Base-by-base conservation (phyloP, 768 basidiomycete genomes). In the Mycena belliarum region DNA sequence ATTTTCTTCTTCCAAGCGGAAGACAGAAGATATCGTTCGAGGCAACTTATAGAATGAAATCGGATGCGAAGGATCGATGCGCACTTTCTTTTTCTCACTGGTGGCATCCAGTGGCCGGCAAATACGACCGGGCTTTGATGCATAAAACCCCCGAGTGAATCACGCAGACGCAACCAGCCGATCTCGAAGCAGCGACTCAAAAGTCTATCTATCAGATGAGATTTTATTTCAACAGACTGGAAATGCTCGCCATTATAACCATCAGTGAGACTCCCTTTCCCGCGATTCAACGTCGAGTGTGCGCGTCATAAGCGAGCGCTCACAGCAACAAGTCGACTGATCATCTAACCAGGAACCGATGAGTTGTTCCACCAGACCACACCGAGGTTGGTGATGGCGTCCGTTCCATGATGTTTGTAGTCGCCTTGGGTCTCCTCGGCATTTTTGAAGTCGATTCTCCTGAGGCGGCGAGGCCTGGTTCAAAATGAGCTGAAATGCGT, bases 1-100 rank as follows among this genome's bases (percentile, higher is more conserved):
- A 72, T 74, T 96, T 29, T 94, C 3, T 95, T 0, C 96, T 0
- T 94, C 93, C 10, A 92, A 89, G 70, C 83, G 95, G 48, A 98
- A 96, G 71, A 78, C 98, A 20, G 96, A 98, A 70, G 88, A 98
- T 70, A 79, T 99, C 51, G 96, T 98, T 4, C 95, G 97, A 74
- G 94, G 92, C 73, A 99, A 98, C 71, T 99, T 87, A 70, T 97
- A 99, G 73, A 88, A 98, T 40, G 96, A 99, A 74, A 88, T 99
- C 53, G 95, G 94, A 57, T 42, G 81, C 66, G 28, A 18, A 16
- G n/a, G 21, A 6, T 37, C 23, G 8, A 7, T 10, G 24, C 32
- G 26, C 37, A n/a, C 25, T 11, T 49, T 12, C 35, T 23, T 26
- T 50, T 33, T 40, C 20, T 23, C 10, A 60, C 28, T 11, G 14